These are phyloP conservation scores for Lachancea nothofagi DNA, from an alignment of 805 yeast genomes.

Conservation along the genomic window DNA sequence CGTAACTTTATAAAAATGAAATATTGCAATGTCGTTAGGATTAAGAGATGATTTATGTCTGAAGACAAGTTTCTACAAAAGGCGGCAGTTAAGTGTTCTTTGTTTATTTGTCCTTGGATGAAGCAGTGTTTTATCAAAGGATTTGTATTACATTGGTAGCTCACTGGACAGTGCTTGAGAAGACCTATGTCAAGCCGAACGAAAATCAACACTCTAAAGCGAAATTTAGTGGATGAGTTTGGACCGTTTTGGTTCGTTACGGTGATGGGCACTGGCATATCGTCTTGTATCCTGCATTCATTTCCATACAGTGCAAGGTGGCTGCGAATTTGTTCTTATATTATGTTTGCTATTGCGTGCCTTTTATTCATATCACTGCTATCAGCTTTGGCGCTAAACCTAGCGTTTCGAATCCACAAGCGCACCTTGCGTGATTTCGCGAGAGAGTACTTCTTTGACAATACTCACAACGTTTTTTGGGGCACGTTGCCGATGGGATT, in stretches of 20 bases:
- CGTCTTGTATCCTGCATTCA: constrained; percentile 51
- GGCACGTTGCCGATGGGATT: constrained; percentile 83
- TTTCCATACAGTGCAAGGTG: constrained; percentile 64
- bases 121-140: too few species aligned
- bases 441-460: constrained; percentile 34
- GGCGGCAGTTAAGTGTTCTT: too few species aligned
- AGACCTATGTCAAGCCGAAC: too few species aligned
- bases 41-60: too few species aligned
- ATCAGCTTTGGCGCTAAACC: constrained; percentile 38
- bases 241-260: constrained; percentile 61
- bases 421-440: constrained; percentile 19
- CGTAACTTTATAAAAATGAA: too few species aligned
- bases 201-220: constrained; percentile 4
- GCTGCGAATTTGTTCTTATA: constrained; percentile 51
- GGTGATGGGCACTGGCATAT: constrained; percentile 84
- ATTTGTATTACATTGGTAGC: too few species aligned
- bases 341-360: constrained; percentile 58
- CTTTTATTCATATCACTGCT: constrained; percentile 42
- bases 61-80: too few species aligned
- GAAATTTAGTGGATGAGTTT: constrained; percentile 22
- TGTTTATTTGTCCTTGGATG: too few species aligned
- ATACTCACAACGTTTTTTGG: constrained; percentile 52
- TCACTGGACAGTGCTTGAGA: too few species aligned
- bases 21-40: too few species aligned
- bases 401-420: constrained; percentile 29